These are phyloP conservation scores for Pelargonium fulgidum DNA, from an alignment of 441 rosid genomes.

Conservation along the genomic window DNA sequence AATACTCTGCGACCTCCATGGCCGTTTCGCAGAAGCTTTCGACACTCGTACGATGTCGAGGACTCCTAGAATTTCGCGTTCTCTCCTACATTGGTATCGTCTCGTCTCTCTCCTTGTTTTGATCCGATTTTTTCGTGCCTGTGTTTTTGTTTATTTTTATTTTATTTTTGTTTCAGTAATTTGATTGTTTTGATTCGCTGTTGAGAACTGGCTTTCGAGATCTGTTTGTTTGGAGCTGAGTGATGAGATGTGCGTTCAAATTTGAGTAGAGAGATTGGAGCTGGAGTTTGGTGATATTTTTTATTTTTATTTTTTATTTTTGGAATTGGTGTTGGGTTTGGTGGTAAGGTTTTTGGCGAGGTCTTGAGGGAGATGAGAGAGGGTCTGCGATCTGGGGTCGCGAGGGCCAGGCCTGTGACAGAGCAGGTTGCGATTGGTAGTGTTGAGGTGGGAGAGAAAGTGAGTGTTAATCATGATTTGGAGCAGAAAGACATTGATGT, in stretches of 20 bases:
- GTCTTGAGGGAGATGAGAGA: slow-evolving; percentile 35
- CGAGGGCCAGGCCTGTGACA: slow-evolving; percentile 24
- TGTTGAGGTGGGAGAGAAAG: background rate
- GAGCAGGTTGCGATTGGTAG: slow-evolving; percentile 17
- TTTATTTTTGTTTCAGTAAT: background rate
- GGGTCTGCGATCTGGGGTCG: slow-evolving; percentile 35
- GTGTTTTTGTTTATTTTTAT: background rate
- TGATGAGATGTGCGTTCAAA: slow-evolving; percentile 8
- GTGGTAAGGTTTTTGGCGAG: slow-evolving; percentile 14
- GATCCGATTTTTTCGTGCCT: background rate
- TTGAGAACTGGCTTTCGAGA: background rate
- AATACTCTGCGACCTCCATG: slow-evolving; percentile 23
- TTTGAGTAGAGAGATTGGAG: slow-evolving; percentile 7
- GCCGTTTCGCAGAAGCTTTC: slow-evolving; percentile 21
- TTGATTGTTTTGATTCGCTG: background rate
- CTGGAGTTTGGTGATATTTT: background rate
- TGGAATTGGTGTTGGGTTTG: slow-evolving; percentile 5
- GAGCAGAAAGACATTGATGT: background rate
- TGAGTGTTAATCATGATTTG: background rate
- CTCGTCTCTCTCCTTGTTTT: background rate
- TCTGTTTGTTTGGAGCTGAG: slow-evolving; percentile 3
- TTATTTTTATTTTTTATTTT: too few relatives aligned
- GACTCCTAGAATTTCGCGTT: slow-evolving; percentile 14
- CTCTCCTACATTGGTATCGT: slow-evolving; percentile 23
- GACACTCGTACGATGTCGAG: slow-evolving; percentile 13